A percentile compares a stretch with the other conserved stretches of the same genome.
Evolutionary conservation across 441 rosid genomes (phyloP).

Genomic region (Lepidium campestre): DNA sequence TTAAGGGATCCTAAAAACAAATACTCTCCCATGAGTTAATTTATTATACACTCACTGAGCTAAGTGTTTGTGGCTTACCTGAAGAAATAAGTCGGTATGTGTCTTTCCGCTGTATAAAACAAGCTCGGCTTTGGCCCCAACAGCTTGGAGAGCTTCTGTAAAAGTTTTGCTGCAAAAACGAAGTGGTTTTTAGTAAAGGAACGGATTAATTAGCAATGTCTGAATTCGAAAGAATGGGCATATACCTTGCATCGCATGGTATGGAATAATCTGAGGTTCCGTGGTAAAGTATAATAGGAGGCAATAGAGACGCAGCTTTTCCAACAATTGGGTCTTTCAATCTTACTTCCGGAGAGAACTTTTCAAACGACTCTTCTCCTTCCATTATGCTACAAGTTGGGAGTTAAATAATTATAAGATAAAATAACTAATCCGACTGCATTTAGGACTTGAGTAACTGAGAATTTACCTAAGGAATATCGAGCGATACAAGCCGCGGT

Average conservation of each 20-base stretch:
- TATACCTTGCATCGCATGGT: conserved; percentile 65
- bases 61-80: conserved; percentile 34
- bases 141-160: conserved; percentile 37
- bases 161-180: conserved; percentile 44
- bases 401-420: background rate
- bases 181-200: background rate
- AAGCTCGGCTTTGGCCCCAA: conserved; percentile 46
- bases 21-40: background rate
- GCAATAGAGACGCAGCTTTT: conserved; percentile 46
- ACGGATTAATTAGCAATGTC: background rate
- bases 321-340: conserved; percentile 37
- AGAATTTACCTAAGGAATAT: conserved; percentile 68
- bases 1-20: conserved; percentile 71
- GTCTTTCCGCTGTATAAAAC: conserved; percentile 54
- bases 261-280: conserved; percentile 67
- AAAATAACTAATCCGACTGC: background rate
- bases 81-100: conserved; percentile 70
- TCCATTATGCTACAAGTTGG: conserved; percentile 60
- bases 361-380: conserved; percentile 58
- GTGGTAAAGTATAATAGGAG: conserved; percentile 59
- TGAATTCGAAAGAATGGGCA: background rate
- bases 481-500: conserved; percentile 79
- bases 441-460: background rate
- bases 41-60: background rate
- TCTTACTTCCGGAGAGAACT: conserved; percentile 62